These are phyloP conservation scores for Metrosideros polymorpha DNA, from an alignment of 441 rosid genomes.

Conservation along the genomic window DNA sequence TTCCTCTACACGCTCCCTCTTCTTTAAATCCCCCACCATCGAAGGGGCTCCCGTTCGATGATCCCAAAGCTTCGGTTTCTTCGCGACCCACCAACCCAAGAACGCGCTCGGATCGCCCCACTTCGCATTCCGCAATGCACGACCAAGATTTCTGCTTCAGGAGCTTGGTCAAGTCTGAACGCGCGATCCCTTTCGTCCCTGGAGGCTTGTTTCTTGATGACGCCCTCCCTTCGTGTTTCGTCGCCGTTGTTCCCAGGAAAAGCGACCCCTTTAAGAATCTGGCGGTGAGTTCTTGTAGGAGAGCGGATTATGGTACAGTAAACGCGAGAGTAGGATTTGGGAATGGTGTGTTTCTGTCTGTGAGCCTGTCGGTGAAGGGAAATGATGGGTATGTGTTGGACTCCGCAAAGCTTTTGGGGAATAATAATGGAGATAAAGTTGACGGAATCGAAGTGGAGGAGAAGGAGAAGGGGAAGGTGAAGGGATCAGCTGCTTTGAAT, in stretches of 20 bases:
- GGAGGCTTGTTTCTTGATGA: conserved; percentile 61
- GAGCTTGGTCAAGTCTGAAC: conserved; percentile 22
- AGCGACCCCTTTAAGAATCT: not conserved
- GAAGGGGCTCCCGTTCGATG: not conserved
- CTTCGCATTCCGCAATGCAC: conserved; percentile 24
- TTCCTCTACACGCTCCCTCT: not conserved
- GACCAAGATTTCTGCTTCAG: conserved; percentile 29
- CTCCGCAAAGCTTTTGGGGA: conserved; percentile 18
- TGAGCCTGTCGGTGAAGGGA: conserved; percentile 52
- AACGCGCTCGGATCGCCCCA: not conserved
- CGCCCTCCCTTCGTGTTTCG: conserved; percentile 30
- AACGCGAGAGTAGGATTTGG: conserved; percentile 14
- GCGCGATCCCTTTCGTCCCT: conserved; percentile 12
- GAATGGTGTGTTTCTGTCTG: conserved; percentile 40
- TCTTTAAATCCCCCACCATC: not conserved
- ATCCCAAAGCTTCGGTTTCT: not conserved
- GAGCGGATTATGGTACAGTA: conserved; percentile 10
- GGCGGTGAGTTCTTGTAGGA: conserved; percentile 10
- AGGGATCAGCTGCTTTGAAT: conserved; percentile 54
- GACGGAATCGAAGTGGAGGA: not conserved
- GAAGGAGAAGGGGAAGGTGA: conserved; percentile 20
- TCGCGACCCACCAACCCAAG: not conserved
- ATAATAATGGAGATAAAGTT: conserved; percentile 22
- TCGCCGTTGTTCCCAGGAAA: conserved; percentile 19
- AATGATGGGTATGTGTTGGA: conserved; percentile 20